Percentiles rank a stretch among this genome's conserved stretches.
Conservation (phyloP, 306 rosid species). For the Potentilla sterilis region DNA sequence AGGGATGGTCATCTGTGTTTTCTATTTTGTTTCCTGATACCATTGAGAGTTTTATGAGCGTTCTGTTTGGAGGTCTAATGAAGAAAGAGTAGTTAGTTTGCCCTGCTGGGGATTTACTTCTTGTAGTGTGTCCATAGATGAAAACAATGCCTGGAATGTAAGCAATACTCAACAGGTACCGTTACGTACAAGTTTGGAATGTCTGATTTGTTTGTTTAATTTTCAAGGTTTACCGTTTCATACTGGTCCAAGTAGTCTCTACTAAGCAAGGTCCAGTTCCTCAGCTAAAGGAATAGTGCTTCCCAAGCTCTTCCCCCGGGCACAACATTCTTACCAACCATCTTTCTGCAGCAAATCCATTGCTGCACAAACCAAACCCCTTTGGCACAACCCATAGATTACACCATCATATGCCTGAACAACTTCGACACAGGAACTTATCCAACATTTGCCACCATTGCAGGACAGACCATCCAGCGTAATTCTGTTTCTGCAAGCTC, state of each 20-base stretch:
- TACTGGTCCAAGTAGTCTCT: neutral
- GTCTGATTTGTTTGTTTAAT: neutral
- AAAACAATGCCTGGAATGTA: neutral
- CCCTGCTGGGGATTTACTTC: neutral
- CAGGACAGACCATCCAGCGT: too few relatives aligned
- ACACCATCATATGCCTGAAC: too few relatives aligned
- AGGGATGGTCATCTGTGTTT: slow-evolving; percentile 6
- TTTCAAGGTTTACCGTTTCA: neutral
- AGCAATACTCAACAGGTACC: neutral
- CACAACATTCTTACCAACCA: too few relatives aligned
- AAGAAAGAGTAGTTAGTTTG: slow-evolving; percentile 5
- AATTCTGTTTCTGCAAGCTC: too few relatives aligned
- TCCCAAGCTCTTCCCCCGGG: too few relatives aligned
- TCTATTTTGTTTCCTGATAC: slow-evolving; percentile 10
- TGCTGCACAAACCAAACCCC: too few relatives aligned
- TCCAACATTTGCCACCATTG: too few relatives aligned
- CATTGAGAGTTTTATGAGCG: slow-evolving; percentile 4
- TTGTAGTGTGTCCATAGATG: slow-evolving; percentile 1
- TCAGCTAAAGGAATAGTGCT: too few relatives aligned
- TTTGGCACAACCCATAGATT: too few relatives aligned
- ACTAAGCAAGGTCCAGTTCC: too few relatives aligned
- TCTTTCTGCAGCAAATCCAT: too few relatives aligned
- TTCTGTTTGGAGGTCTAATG: slow-evolving; percentile 5
- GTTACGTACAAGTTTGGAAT: neutral
- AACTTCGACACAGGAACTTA: too few relatives aligned